phyloP scores from a whole-genome alignment of 208 protist genomes.

The Leishmania arabica region DNA sequence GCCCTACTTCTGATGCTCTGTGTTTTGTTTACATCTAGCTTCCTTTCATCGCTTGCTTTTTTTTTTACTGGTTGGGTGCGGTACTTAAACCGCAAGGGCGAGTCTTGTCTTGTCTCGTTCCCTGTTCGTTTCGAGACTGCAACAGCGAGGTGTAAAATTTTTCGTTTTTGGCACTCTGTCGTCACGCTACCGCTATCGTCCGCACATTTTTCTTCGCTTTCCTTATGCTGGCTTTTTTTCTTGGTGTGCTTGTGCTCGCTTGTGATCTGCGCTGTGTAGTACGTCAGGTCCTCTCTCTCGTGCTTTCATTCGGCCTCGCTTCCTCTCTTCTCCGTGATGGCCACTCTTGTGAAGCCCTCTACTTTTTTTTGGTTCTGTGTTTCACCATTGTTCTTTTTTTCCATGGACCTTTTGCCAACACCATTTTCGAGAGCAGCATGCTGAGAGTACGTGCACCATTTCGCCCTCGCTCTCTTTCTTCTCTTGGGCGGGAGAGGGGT shows the following conservation, averaged over 20 bases:
- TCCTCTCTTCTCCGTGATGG: conserved; percentile 8
- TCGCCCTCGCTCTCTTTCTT: not conserved
- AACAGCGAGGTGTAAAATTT: conserved; percentile 4
- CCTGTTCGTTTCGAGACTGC: not conserved
- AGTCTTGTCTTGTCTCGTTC: not conserved
- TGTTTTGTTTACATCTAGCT: not conserved
- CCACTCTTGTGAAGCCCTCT: not conserved
- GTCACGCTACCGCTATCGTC: not conserved
- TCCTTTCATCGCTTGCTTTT: conserved; percentile 9
- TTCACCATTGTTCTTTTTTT: conserved; percentile 15
- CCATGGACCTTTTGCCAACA: too few relatives aligned
- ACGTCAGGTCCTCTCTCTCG: not conserved
- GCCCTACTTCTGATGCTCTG: conserved; percentile 7
- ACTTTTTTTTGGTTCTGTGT: not conserved
- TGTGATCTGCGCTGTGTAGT: not conserved
- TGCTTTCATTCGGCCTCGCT: not conserved
- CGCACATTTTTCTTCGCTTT: conserved; percentile 22
- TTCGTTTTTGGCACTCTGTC: conserved; percentile 12
- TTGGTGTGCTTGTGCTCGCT: not conserved
- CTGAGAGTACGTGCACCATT: not conserved
- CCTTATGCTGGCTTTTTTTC: not conserved
- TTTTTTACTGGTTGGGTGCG: conserved; percentile 14
- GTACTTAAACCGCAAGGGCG: not conserved
- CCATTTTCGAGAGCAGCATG: not conserved
- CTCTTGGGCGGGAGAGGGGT: not conserved